Base-by-base conservation (phyloP, 1,284 basidiomycete genomes). In the Hemileia vastatrix region DNA sequence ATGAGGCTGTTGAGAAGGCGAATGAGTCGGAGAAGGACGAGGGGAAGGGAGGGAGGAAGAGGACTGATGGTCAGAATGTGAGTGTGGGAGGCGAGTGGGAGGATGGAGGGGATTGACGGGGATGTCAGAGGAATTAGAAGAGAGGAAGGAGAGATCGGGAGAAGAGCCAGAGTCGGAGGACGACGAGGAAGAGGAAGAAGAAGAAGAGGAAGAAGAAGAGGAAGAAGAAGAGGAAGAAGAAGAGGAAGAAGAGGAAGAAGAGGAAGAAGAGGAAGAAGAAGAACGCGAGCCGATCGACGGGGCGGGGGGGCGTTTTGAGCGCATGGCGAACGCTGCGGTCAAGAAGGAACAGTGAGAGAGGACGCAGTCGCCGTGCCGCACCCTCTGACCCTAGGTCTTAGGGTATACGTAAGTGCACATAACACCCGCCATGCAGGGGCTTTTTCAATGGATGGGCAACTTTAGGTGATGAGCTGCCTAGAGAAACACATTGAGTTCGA, bases 231-330 rank as follows among this genome's bases (percentile, higher is more conserved):
- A 23, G 31, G 18, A 13, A 13, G 33, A 45, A 24, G 33, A 32
- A n/a, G 58, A 44, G 47, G 27, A 31, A 8, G 36, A 9, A 33
- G 36, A 19, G 19, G 49, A 63, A 47, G 62, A 56, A 15, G 48
- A 62, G 47, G 66, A 53, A 3, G 64, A 55, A n/a, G 61, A 77
- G n/a, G 84, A 86, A 66, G 65, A 67, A 31, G 84, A 86, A 67
- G 86, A 86, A 32, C 82, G 83, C 27, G 81, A 82, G 49, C 83
- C 84, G 55, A 84, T 85, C 60, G 80, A 82, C 67, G 81, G 80
- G 59, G 81, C 85, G 33, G 81, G 85, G 50, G 81, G 81, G 62
- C 77, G 78, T 4, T 78, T 77, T 5, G 72, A 76, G 5, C 78
- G 80, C 1, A 70, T 49, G 51, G 81, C 81, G 13, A 77, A 83